Evolutionary conservation across 2,329 filamentous ascomycete species (phyloP).

Genomic region (Diaporthe nobilis): DNA sequence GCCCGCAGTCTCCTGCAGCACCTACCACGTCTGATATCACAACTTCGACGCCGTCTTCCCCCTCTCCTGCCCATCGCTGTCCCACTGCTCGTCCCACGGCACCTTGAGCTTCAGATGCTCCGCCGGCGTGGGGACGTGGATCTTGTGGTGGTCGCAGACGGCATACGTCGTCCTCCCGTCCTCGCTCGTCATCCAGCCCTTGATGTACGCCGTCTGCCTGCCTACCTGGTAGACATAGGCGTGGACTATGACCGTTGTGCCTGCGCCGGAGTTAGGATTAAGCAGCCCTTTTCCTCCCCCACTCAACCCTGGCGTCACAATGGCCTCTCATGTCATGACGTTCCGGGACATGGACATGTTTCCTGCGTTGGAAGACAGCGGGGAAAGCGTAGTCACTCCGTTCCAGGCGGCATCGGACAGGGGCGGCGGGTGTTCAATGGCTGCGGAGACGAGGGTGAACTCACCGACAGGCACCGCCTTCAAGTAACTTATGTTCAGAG

Average conservation of each 20-base stretch:
- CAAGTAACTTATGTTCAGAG: conserved; percentile 65
- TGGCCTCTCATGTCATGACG: too few relatives aligned
- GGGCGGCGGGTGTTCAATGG: too few relatives aligned
- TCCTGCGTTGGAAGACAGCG: too few relatives aligned
- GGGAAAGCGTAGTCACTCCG: too few relatives aligned
- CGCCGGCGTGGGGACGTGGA: conserved; percentile 56
- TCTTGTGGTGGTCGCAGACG: conserved; percentile 67
- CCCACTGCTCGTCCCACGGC: conserved; percentile 60
- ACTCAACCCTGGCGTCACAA: too few relatives aligned
- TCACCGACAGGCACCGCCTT: conserved; percentile 62
- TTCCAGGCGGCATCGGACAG: too few relatives aligned
- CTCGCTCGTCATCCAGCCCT: conserved; percentile 62
- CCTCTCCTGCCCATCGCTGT: conserved; percentile 42
- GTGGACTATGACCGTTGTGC: conserved; percentile 57
- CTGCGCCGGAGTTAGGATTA: conserved; percentile 24
- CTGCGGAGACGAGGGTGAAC: neutral
- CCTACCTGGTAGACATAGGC: conserved; percentile 61
- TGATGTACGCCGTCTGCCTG: conserved; percentile 65
- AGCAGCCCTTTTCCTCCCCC: too few relatives aligned
- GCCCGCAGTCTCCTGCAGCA: neutral
- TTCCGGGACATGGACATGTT: too few relatives aligned
- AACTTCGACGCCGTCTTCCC: conserved; percentile 40
- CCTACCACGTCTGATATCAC: neutral
- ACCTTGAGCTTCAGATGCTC: conserved; percentile 56
- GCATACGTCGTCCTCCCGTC: conserved; percentile 63